These are phyloP conservation scores for Linum trigynum DNA, from an alignment of 345 rosid genomes.

Conservation along the genomic window DNA sequence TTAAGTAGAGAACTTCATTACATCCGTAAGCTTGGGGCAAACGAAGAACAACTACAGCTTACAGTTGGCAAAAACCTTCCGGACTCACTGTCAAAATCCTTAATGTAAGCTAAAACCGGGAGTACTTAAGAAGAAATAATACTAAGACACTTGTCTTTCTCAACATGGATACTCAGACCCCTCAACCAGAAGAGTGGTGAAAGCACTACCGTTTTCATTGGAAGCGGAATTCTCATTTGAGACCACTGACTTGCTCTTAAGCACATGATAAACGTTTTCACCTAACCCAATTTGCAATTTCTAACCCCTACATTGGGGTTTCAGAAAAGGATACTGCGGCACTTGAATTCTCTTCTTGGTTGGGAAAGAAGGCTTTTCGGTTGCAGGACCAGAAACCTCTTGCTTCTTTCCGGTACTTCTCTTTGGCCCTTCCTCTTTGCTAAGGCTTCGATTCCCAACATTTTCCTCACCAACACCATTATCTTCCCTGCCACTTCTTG, in stretches of 20 bases:
- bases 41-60: slow-evolving; percentile 14
- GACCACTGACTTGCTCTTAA: slow-evolving; percentile 23
- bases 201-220: slow-evolving; percentile 28
- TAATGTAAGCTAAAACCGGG: slow-evolving; percentile 78
- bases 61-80: slow-evolving; percentile 25
- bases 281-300: too few relatives aligned
- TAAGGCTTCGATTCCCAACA: neutral
- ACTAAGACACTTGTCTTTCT: slow-evolving; percentile 32
- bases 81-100: slow-evolving; percentile 51
- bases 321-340: slow-evolving; percentile 40
- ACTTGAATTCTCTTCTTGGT: slow-evolving; percentile 87
- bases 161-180: slow-evolving; percentile 47
- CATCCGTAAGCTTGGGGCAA: neutral
- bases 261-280: neutral
- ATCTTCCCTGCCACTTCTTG: too few relatives aligned
- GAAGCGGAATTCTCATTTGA: slow-evolving; percentile 17
- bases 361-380: slow-evolving; percentile 63
- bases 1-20: neutral
- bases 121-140: slow-evolving; percentile 40
- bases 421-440: slow-evolving; percentile 21
- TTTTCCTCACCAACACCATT: neutral
- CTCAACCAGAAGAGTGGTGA: slow-evolving; percentile 89
- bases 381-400: slow-evolving; percentile 24
- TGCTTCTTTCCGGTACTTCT: slow-evolving; percentile 9
- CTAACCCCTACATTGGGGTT: slow-evolving; percentile 16